phyloP scores from a whole-genome alignment of 768 basidiomycete species.

The Hebeloma cylindrosporum region DNA sequence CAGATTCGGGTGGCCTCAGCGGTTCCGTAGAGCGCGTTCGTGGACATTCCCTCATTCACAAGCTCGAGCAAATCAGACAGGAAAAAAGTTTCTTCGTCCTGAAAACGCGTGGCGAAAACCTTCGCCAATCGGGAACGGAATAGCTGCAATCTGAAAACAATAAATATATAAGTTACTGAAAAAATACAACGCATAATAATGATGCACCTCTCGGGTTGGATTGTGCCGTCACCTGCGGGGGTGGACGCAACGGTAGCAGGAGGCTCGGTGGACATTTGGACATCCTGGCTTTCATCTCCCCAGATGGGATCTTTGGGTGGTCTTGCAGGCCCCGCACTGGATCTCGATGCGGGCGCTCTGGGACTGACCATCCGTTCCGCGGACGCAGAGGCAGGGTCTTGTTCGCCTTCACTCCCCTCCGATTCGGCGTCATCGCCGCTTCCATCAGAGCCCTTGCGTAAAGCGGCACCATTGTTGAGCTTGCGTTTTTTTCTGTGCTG shows the following conservation, averaged over 20 bases:
- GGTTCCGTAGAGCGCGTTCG: constrained; percentile 72
- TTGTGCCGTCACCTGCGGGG: constrained; percentile 40
- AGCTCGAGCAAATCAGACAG: constrained; percentile 66
- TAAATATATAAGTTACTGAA: constrained; percentile 5
- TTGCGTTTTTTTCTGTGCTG: constrained; percentile 82
- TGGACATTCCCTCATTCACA: constrained; percentile 75
- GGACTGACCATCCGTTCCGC: constrained; percentile 54
- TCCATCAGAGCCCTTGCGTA: constrained; percentile 45
- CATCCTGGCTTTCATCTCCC: constrained; percentile 68
- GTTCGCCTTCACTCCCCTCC: constrained; percentile 42
- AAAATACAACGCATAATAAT: constrained; percentile 7
- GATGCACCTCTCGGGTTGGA: constrained; percentile 58
- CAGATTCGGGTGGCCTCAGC: constrained; percentile 76
- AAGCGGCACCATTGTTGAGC: constrained; percentile 66
- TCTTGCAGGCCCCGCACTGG: constrained; percentile 25
- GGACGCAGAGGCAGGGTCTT: constrained; percentile 29
- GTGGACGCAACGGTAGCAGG: constrained; percentile 30
- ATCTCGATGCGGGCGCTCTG: constrained; percentile 28
- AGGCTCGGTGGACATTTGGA: constrained; percentile 53
- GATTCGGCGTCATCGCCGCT: constrained; percentile 45
- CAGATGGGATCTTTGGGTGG: constrained; percentile 58
- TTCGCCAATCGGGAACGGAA: constrained; percentile 80
- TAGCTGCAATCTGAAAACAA: constrained; percentile 57
- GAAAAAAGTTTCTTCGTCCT: constrained; percentile 76
- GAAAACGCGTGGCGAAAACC: constrained; percentile 64